phyloP scores from a whole-genome alignment of 2,329 filamentous ascomycete species.

The Capronia americana region DNA sequence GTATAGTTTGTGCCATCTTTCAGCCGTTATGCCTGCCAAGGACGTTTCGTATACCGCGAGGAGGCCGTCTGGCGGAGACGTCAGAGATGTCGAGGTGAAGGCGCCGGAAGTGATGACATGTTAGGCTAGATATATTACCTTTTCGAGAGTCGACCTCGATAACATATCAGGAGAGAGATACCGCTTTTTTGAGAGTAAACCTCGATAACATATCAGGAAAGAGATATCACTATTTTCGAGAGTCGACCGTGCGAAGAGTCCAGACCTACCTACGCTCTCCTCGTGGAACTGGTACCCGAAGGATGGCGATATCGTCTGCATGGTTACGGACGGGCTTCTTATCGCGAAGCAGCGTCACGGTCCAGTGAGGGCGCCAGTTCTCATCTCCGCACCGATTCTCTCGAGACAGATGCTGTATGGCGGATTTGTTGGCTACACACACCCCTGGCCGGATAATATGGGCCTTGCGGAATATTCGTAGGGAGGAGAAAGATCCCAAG shows the following conservation, averaged over 20 bases:
- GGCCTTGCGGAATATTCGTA: neutral
- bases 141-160: neutral
- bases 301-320: neutral
- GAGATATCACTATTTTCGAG: no score
- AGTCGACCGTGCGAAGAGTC: neutral
- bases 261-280: neutral
- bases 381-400: neutral
- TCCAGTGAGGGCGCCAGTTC: neutral
- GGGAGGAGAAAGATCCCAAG: neutral
- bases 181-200: neutral
- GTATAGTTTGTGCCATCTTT: slow-evolving; percentile 12
- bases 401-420: neutral
- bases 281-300: neutral
- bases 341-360: slow-evolving; percentile 3
- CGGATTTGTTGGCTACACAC: neutral
- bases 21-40: neutral
- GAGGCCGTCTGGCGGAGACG: neutral
- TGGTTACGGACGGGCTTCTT: neutral
- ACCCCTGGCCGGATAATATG: neutral
- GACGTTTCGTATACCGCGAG: neutral
- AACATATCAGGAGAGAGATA: neutral
- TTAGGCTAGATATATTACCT: neutral
- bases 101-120: neutral
- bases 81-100: neutral
- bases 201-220: no score